Evolutionary conservation across 2,329 filamentous ascomycete genomes (phyloP).

Genomic region (Westerdykella sp.): DNA sequence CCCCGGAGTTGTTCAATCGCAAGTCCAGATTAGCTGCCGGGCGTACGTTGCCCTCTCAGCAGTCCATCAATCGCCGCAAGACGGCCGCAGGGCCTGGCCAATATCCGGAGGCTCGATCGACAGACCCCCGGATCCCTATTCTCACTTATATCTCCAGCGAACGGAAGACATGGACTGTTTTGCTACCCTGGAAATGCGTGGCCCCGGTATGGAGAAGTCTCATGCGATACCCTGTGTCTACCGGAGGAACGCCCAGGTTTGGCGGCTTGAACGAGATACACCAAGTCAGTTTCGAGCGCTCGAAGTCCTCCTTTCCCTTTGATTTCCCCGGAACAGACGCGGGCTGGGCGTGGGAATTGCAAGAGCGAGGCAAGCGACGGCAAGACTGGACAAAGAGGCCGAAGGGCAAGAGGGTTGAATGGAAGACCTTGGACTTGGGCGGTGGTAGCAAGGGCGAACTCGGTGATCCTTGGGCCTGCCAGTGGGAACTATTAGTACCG

Average conservation of each 20-base stretch:
- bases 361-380: conserved; percentile 55
- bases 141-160: conserved; percentile 59
- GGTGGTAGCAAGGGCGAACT: conserved; percentile 72
- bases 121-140: conserved; percentile 72
- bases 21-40: conserved; percentile 59
- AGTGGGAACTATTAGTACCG: conserved; percentile 66
- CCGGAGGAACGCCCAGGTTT: conserved; percentile 73
- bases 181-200: conserved; percentile 89
- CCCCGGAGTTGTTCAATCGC: conserved; percentile 60
- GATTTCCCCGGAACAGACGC: conserved; percentile 76
- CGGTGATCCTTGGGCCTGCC: conserved; percentile 74
- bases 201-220: conserved; percentile 78
- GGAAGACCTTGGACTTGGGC: conserved; percentile 67
- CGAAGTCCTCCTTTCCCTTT: conserved; percentile 74
- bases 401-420: conserved; percentile 73
- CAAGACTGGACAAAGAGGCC: conserved; percentile 69
- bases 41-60: conserved; percentile 64
- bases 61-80: conserved; percentile 72
- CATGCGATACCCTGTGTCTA: conserved; percentile 73
- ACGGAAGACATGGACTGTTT: conserved; percentile 64
- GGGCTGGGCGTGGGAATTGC: conserved; percentile 70
- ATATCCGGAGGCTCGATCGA: conserved; percentile 50
- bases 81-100: conserved; percentile 57
- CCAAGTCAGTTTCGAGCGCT: conserved; percentile 76
- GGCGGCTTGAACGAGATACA: conserved; percentile 73